A percentile compares a stretch with the other conserved stretches of the same genome.
Conservation (phyloP, 2,329 filamentous ascomycete species). For the Fonsecaea nubica region DNA sequence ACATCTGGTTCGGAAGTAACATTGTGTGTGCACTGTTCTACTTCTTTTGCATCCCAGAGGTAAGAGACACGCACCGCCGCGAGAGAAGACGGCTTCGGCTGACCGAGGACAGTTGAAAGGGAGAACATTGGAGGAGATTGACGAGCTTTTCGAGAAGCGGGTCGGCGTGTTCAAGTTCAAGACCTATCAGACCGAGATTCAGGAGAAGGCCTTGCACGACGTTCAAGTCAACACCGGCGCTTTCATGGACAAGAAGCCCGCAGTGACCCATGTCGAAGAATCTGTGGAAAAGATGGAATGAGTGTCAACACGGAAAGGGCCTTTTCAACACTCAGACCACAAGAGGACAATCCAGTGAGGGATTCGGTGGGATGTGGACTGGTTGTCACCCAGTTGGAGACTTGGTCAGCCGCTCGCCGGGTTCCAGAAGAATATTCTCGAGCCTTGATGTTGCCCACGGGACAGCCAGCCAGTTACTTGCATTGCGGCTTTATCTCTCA, state of each 20-base stretch:
- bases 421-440: neutral
- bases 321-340: neutral
- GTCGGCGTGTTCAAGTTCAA: slow-evolving; percentile 20
- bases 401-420: neutral
- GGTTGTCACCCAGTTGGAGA: neutral
- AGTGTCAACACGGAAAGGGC: neutral
- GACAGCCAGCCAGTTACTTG: neutral
- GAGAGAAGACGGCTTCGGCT: neutral
- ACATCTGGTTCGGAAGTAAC: slow-evolving; percentile 21
- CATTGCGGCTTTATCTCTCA: neutral
- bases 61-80: neutral
- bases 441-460: neutral
- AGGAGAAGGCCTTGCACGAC: slow-evolving; percentile 19
- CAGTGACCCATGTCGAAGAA: slow-evolving; percentile 13
- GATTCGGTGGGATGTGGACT: neutral
- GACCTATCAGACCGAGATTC: slow-evolving; percentile 18
- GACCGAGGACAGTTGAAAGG: slow-evolving; percentile 11
- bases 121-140: slow-evolving; percentile 20
- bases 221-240: slow-evolving; percentile 18
- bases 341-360: neutral
- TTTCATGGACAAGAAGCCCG: slow-evolving; percentile 21
- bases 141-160: slow-evolving; percentile 20
- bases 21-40: slow-evolving; percentile 15
- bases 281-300: slow-evolving; percentile 12
- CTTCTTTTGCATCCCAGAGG: slow-evolving; percentile 21